These are phyloP conservation scores for Rehmannia glutinosa DNA, from an alignment of 257 asterid species.

Conservation along the genomic window DNA sequence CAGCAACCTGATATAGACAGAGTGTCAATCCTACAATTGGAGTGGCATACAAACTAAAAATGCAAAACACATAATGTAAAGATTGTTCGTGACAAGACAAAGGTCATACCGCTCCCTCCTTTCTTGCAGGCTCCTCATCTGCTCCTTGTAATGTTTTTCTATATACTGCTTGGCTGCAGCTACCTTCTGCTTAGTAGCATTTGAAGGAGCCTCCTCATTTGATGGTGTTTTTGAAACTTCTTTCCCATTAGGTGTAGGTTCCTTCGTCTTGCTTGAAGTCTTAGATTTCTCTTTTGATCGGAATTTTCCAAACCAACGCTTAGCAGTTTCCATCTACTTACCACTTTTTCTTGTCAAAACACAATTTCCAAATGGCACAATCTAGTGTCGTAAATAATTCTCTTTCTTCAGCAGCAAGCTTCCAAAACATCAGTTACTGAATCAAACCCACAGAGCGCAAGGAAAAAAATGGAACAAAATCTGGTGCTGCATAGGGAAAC, in stretches of 20 bases:
- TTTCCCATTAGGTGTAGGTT: slow-evolving; percentile 46
- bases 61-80: background rate
- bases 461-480: background rate
- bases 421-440: slow-evolving; percentile 35
- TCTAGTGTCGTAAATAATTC: slow-evolving; percentile 11
- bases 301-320: slow-evolving; percentile 60
- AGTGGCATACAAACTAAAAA: background rate
- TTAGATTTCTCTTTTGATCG: slow-evolving; percentile 66
- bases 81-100: background rate
- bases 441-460: slow-evolving; percentile 23
- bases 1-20: background rate
- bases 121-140: slow-evolving; percentile 92
- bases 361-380: slow-evolving; percentile 19
- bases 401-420: slow-evolving; percentile 24
- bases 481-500: slow-evolving; percentile 31
- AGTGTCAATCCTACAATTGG: background rate
- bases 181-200: slow-evolving; percentile 88
- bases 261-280: slow-evolving; percentile 60
- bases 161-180: slow-evolving; percentile 97
- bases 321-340: slow-evolving; percentile 60
- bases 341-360: slow-evolving; percentile 25
- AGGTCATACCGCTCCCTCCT: slow-evolving; percentile 76
- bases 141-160: slow-evolving; percentile 96
- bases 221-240: slow-evolving; percentile 52
- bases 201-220: slow-evolving; percentile 73